A percentile compares a stretch with the other conserved stretches of the same genome.
Evolutionary conservation across 2,329 filamentous ascomycete genomes (phyloP).

Genomic region (Boeremia exigua): DNA sequence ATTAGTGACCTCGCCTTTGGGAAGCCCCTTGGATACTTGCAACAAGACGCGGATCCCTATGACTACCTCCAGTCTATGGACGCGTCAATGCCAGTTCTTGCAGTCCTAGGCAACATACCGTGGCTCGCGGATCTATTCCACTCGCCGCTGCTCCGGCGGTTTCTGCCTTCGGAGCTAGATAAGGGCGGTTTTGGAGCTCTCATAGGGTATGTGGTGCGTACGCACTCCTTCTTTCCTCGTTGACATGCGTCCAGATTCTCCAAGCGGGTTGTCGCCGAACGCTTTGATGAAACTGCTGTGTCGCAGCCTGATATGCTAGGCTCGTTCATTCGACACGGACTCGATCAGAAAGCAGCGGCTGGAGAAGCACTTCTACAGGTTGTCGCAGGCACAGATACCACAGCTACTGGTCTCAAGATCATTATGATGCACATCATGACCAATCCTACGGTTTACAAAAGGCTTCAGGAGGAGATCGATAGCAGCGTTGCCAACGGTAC

Average conservation of each 20-base stretch:
- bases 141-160: conserved; percentile 20
- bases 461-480: conserved; percentile 55
- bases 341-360: conserved; percentile 51
- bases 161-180: conserved; percentile 49
- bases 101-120: conserved; percentile 16
- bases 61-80: conserved; percentile 53
- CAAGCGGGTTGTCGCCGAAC: conserved; percentile 53
- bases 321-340: conserved; percentile 55
- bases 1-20: conserved; percentile 61
- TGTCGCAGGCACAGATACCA: conserved; percentile 64
- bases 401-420: conserved; percentile 59
- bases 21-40: conserved; percentile 57
- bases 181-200: conserved; percentile 48
- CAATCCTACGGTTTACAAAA: conserved; percentile 52
- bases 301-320: conserved; percentile 58
- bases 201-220: conserved; percentile 34
- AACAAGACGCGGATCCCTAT: conserved; percentile 55
- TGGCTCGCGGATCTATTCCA: conserved; percentile 24
- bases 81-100: conserved; percentile 25
- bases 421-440: conserved; percentile 59
- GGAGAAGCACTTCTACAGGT: conserved; percentile 54
- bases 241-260: conserved; percentile 42
- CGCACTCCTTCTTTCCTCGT: no score
- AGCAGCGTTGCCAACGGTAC: conserved; percentile 43
- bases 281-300: conserved; percentile 54